Conservation (phyloP, 768 basidiomycete genomes). For the Saitozyma podzolica region DNA sequence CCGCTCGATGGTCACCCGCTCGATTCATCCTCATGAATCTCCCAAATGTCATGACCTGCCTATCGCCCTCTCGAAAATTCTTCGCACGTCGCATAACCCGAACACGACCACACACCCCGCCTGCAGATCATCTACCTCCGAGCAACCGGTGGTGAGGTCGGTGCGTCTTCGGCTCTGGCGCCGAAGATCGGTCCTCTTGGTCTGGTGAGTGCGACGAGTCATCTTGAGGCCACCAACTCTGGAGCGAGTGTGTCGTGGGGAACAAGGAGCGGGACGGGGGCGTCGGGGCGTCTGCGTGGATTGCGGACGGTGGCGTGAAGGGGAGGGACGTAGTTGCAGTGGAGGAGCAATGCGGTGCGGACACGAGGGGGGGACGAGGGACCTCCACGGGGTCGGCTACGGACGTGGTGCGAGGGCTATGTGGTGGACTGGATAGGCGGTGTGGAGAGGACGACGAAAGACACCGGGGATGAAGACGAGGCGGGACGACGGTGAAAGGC, state of each 20-base stretch:
- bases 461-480: no score
- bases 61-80: background rate
- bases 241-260: background rate
- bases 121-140: constrained; percentile 88
- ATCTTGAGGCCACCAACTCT: background rate
- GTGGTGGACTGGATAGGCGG: no score
- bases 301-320: background rate
- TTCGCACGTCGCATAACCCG: background rate
- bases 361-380: no score
- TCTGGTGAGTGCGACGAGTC: constrained; percentile 67
- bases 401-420: no score
- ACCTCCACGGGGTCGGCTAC: no score
- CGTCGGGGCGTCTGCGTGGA: no score
- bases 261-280: background rate
- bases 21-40: background rate
- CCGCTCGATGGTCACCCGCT: no score
- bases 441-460: no score
- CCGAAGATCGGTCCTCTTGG: constrained; percentile 99
- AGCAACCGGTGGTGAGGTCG: constrained; percentile 98
- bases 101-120: background rate
- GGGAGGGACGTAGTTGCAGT: background rate
- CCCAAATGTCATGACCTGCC: background rate
- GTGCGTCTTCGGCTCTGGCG: constrained; percentile 95
- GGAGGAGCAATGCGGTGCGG: background rate
- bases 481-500: no score